Conservation (phyloP, 257 asterid genomes). For the Solanum virginianum region DNA sequence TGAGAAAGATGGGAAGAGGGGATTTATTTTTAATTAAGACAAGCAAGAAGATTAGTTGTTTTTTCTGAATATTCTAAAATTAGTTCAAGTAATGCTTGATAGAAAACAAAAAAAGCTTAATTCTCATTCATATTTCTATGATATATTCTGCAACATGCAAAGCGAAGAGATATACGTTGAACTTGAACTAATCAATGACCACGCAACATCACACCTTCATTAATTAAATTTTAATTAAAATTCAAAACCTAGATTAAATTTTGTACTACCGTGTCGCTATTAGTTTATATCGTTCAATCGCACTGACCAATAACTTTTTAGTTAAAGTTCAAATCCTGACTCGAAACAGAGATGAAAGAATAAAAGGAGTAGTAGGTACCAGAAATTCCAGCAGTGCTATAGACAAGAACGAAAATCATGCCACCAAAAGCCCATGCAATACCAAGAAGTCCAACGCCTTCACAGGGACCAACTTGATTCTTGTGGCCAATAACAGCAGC, state of each 20-base stretch:
- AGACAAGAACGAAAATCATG: conserved; percentile 8
- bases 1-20: background rate
- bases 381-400: conserved; percentile 10
- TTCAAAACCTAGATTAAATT: too few species aligned
- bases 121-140: background rate
- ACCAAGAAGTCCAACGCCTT: conserved; percentile 4
- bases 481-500: conserved; percentile 10
- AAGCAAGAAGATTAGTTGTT: background rate
- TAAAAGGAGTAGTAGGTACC: background rate
- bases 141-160: background rate
- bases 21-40: background rate
- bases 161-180: background rate
- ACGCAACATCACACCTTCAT: too few species aligned
- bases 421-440: conserved; percentile 13
- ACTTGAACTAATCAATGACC: background rate
- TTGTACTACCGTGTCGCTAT: too few species aligned
- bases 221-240: too few species aligned
- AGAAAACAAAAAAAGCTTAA: background rate
- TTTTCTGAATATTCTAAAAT: background rate
- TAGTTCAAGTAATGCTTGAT: background rate
- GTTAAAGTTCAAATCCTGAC: background rate
- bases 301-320: too few species aligned
- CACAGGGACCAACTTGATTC: background rate
- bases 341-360: background rate
- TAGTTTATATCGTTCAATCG: too few species aligned